Evolutionary conservation across 495 filamentous ascomycete species (phyloP).

Genomic region (Hamigera avellanea): DNA sequence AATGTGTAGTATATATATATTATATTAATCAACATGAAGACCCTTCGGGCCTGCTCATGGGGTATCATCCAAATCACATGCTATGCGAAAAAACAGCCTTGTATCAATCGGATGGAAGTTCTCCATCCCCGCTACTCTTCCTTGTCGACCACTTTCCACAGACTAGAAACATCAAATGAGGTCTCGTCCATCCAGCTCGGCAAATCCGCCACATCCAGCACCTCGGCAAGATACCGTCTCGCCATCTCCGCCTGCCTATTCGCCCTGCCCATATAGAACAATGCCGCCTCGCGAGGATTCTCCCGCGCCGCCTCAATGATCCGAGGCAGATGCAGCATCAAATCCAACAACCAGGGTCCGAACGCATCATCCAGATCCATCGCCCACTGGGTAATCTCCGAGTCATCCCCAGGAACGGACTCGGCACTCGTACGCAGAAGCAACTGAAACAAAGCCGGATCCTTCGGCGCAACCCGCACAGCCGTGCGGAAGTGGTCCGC

Average conservation of each 20-base stretch:
- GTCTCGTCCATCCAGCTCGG: slow-evolving; percentile 18
- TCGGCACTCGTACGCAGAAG: slow-evolving; percentile 30
- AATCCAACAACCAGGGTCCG: slow-evolving; percentile 25
- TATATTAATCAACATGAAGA: no score
- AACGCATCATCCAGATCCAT: slow-evolving; percentile 16
- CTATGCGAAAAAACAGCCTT: no score
- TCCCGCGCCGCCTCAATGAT: slow-evolving; percentile 7
- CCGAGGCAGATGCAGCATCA: slow-evolving; percentile 21
- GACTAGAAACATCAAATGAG: slow-evolving; percentile 1
- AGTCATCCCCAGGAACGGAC: slow-evolving; percentile 21
- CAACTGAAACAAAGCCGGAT: slow-evolving; percentile 18
- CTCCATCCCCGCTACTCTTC: no score
- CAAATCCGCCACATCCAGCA: slow-evolving; percentile 11
- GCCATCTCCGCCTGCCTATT: slow-evolving; percentile 12
- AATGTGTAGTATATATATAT: no score
- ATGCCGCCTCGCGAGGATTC: slow-evolving; percentile 4
- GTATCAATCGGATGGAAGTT: not conserved
- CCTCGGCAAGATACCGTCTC: slow-evolving; percentile 16
- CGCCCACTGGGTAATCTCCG: slow-evolving; percentile 25
- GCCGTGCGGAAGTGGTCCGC: slow-evolving; percentile 20
- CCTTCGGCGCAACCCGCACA: slow-evolving; percentile 10
- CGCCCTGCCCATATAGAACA: slow-evolving; percentile 20
- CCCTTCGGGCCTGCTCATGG: no score
- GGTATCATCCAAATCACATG: no score
- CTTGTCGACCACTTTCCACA: not conserved